A percentile compares a stretch with the other conserved stretches of the same genome.
Evolutionary conservation across 176 grass and related monocot species (phyloP).

Genomic region (Tuctoria greenei): DNA sequence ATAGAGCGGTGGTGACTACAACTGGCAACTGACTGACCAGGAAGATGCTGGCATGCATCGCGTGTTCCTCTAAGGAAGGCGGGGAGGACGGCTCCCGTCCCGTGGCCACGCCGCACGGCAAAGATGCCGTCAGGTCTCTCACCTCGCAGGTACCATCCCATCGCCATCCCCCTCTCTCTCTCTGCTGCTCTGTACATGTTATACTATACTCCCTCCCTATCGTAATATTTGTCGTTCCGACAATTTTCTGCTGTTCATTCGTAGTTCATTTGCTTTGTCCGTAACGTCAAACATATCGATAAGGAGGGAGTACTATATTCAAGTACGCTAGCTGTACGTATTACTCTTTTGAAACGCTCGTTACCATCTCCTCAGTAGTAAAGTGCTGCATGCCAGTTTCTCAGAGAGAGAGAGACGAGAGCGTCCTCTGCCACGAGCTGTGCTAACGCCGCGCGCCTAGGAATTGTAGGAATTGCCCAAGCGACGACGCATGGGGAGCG

Average conservation of each 20-base stretch:
- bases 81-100: constrained; percentile 72
- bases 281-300: too few relatives aligned
- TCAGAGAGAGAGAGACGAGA: not conserved
- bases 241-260: too few relatives aligned
- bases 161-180: not conserved
- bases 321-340: constrained; percentile 5
- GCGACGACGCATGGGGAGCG: constrained; percentile 9
- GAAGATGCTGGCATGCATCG: constrained; percentile 94
- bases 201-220: too few relatives aligned
- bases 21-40: not conserved
- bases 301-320: not conserved
- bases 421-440: constrained; percentile 21
- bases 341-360: constrained; percentile 11
- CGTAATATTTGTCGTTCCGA: too few relatives aligned
- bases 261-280: too few relatives aligned
- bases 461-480: constrained; percentile 41
- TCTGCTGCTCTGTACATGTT: not conserved
- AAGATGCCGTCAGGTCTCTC: constrained; percentile 79
- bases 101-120: constrained; percentile 48
- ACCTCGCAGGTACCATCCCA: constrained; percentile 68
- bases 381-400: not conserved
- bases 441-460: constrained; percentile 1
- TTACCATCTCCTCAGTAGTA: not conserved
- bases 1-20: not conserved
- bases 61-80: constrained; percentile 80